Evolutionary conservation across 2,329 filamentous ascomycete species (phyloP).

Genomic region (Aspergillus udagawae): DNA sequence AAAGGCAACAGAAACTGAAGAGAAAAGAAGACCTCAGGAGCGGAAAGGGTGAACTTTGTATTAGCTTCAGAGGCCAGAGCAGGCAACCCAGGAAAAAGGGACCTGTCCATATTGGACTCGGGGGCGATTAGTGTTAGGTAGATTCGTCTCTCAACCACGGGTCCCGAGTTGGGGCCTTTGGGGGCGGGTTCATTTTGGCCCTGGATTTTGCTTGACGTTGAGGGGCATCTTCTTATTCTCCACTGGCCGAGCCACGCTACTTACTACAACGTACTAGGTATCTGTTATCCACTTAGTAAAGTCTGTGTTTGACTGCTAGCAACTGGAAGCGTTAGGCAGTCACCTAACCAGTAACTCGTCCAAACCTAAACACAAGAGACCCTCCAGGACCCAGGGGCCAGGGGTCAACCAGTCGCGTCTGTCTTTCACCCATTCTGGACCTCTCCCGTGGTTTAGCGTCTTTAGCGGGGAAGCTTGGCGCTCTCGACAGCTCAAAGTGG

Average conservation of each 20-base stretch:
- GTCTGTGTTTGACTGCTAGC: no score
- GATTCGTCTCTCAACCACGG: not conserved
- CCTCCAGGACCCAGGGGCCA: not conserved
- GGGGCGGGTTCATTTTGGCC: not conserved
- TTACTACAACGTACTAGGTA: no score
- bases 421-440: not conserved
- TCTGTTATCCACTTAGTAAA: no score
- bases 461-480: slow-evolving; percentile 14
- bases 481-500: not conserved
- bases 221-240: not conserved
- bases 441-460: slow-evolving; percentile 4
- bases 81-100: not conserved
- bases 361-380: not conserved
- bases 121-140: not conserved
- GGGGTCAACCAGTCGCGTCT: not conserved
- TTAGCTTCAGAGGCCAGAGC: not conserved
- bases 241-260: not conserved
- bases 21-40: not conserved
- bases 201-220: not conserved
- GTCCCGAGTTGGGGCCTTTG: not conserved
- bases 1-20: not conserved
- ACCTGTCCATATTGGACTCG: not conserved
- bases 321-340: not conserved
- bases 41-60: not conserved
- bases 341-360: no score